A percentile compares a stretch with the other conserved stretches of the same genome.
Evolutionary conservation across 2,329 filamentous ascomycete genomes (phyloP).

Genomic region (Dendryphion nanum): DNA sequence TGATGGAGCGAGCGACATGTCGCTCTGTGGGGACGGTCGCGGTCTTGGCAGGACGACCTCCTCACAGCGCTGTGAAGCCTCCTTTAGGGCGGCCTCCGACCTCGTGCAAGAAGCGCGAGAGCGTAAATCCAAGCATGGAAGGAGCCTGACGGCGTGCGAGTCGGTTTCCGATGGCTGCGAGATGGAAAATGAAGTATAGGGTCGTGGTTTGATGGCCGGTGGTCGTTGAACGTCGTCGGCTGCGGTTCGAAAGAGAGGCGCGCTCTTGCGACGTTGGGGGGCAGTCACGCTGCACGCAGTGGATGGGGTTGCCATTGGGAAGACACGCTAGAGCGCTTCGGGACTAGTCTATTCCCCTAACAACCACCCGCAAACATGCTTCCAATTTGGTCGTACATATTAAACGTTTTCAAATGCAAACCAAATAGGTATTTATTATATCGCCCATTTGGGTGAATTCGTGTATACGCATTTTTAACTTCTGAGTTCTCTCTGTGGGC

Average conservation of each 20-base stretch:
- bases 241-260: constrained; percentile 19
- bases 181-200: constrained; percentile 33
- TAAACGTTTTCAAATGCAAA: too few species aligned
- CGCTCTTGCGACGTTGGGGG: constrained; percentile 6
- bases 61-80: constrained; percentile 38
- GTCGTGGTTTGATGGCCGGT: constrained; percentile 35
- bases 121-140: constrained; percentile 40
- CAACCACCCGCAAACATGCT: too few species aligned
- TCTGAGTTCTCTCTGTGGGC: too few species aligned
- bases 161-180: constrained; percentile 26
- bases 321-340: too few species aligned
- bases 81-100: constrained; percentile 40
- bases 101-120: constrained; percentile 42
- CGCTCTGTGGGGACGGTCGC: constrained; percentile 31
- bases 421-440: too few species aligned
- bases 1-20: constrained; percentile 38
- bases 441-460: too few species aligned
- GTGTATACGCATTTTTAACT: too few species aligned
- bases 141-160: constrained; percentile 28
- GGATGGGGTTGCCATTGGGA: too few species aligned
- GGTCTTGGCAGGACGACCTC: constrained; percentile 37
- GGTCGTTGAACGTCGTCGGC: constrained; percentile 6
- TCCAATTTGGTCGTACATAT: too few species aligned
- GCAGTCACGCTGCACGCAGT: background rate
- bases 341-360: too few species aligned